Percentiles rank a stretch among this genome's conserved stretches.
Conservation (phyloP, 192 early-diverging fungal species). For the Umbelopsis vinacea region DNA sequence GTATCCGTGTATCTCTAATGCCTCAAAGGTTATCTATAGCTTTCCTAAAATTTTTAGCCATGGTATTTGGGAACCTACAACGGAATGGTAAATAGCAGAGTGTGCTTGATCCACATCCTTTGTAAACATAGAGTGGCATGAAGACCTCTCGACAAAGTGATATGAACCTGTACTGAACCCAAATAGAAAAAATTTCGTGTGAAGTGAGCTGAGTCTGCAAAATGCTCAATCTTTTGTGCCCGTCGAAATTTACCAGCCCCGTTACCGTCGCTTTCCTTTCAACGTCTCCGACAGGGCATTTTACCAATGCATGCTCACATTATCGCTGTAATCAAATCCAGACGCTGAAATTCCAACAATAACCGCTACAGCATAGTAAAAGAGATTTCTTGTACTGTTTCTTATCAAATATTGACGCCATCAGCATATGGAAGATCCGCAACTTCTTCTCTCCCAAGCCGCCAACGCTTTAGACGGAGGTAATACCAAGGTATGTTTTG, state of each 20-base stretch:
- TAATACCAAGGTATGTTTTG: constrained; percentile 11
- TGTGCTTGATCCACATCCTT: no score
- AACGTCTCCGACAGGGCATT: constrained; percentile 21
- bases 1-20: no score
- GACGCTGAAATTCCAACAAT: neutral
- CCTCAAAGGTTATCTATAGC: no score
- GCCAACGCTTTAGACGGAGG: constrained; percentile 11
- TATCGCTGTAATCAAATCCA: neutral
- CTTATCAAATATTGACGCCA: neutral
- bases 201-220: no score
- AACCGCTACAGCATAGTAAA: neutral
- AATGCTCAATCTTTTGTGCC: neutral
- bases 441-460: constrained; percentile 10
- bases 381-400: neutral
- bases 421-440: constrained; percentile 15
- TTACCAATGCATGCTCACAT: constrained; percentile 15
- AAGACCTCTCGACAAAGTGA: no score
- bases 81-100: no score
- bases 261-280: neutral
- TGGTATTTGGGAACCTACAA: no score
- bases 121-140: no score
- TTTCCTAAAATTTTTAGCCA: no score
- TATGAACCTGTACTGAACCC: no score
- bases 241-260: neutral
- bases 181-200: no score